Conservation (phyloP, 345 rosid species). For the Moringa oleifera region DNA sequence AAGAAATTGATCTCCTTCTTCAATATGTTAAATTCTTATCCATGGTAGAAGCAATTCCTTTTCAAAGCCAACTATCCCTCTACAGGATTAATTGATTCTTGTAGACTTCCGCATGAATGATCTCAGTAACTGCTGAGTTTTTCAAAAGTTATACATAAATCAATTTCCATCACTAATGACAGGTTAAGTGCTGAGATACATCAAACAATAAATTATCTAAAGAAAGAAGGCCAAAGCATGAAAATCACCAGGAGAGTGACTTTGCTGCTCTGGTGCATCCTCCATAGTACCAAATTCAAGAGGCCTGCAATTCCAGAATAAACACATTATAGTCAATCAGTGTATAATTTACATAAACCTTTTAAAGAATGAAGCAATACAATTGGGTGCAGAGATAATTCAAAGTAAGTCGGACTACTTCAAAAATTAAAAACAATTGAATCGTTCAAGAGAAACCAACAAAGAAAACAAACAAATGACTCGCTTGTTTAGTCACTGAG, state of each 20-base stretch:
- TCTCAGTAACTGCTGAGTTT: not conserved
- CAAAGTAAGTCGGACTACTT: too few species aligned
- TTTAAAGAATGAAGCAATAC: too few species aligned
- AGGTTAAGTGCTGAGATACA: not conserved
- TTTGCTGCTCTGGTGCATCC: constrained; percentile 40
- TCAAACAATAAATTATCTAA: not conserved
- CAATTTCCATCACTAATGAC: not conserved
- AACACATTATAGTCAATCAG: not conserved
- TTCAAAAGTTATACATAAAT: not conserved
- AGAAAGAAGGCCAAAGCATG: not conserved
- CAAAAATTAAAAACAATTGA: too few species aligned
- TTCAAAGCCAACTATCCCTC: not conserved
- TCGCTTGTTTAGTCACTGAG: too few species aligned
- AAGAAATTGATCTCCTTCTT: too few species aligned
- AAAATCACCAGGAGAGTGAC: constrained; percentile 34
- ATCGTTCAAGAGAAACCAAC: too few species aligned
- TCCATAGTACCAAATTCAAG: constrained; percentile 29
- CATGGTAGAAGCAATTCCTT: constrained; percentile 4
- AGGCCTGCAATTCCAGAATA: not conserved
- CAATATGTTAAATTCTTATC: too few species aligned
- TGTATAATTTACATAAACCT: too few species aligned
- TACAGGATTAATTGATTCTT: not conserved
- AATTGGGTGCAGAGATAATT: too few species aligned
- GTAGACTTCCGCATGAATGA: not conserved
- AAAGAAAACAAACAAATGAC: too few species aligned